phyloP scores from a whole-genome alignment of 257 asterid genomes.

The Datura wrightii region DNA sequence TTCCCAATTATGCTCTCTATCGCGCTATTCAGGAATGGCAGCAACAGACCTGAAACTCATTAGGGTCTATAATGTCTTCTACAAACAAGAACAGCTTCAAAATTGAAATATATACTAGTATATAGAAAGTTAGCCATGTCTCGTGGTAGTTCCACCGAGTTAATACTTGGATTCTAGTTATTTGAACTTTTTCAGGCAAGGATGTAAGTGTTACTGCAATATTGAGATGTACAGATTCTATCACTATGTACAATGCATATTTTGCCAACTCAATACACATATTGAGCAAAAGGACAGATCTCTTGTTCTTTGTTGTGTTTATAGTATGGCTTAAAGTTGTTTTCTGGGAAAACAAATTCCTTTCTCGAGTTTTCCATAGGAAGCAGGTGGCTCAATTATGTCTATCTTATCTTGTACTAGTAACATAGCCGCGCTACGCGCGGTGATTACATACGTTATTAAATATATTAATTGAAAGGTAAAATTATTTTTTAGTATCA shows the following conservation, averaged over 20 bases:
- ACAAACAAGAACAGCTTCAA: constrained; percentile 23
- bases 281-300: background rate
- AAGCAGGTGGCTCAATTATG: no score
- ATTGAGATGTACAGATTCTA: constrained; percentile 17
- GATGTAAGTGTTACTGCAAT: background rate
- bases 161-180: background rate
- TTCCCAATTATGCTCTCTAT: constrained; percentile 86
- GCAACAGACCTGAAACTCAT: constrained; percentile 45
- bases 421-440: no score
- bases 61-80: background rate
- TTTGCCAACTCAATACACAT: background rate
- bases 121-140: constrained; percentile 8
- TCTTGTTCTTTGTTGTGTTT: background rate
- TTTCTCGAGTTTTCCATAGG: no score
- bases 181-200: constrained; percentile 2
- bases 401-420: no score
- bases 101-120: background rate
- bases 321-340: background rate
- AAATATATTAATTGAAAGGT: no score
- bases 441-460: no score
- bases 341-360: no score
- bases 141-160: background rate
- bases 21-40: constrained; percentile 97
- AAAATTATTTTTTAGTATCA: no score
- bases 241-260: background rate